Conservation (phyloP, 805 yeast species). For the Saccharomycopsis javanensis region DNA sequence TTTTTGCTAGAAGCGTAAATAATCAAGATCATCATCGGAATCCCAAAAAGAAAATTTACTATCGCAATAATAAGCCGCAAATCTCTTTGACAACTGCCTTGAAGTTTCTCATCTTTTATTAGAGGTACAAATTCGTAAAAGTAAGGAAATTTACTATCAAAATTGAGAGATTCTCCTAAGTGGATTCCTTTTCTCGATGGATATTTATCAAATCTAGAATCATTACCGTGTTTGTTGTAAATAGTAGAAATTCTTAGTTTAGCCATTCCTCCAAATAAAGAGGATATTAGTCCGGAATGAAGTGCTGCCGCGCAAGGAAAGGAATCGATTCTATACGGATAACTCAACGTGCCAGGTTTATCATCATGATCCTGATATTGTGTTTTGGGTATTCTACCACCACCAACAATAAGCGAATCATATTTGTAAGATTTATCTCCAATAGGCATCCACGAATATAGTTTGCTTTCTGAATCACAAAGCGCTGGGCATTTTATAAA, state of each 20-base stretch:
- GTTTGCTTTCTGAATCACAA: conserved; percentile 70
- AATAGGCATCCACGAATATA: conserved; percentile 64
- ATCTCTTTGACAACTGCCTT: conserved; percentile 34
- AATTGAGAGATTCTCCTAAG: conserved; percentile 35
- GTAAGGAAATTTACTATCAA: conserved; percentile 65
- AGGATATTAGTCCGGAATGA: conserved; percentile 73
- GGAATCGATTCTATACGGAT: conserved; percentile 81
- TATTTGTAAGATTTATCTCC: conserved; percentile 64
- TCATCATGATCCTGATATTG: conserved; percentile 11
- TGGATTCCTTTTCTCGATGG: conserved; percentile 36
- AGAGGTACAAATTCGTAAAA: conserved; percentile 44
- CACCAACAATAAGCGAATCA: conserved; percentile 67
- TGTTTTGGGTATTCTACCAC: conserved; percentile 37
- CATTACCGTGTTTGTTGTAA: conserved; percentile 41
- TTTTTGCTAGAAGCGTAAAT: background rate
- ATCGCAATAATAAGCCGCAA: conserved; percentile 49
- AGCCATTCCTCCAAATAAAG: conserved; percentile 73
- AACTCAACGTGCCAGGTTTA: conserved; percentile 29
- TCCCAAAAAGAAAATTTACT: conserved; percentile 52
- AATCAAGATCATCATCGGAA: conserved; percentile 45
- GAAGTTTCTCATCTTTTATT: background rate
- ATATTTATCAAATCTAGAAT: conserved; percentile 29
- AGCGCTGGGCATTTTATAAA: conserved; percentile 77
- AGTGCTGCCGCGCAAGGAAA: conserved; percentile 85
- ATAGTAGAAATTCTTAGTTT: conserved; percentile 29